Base-by-base conservation (phyloP, 2,329 filamentous ascomycete species). In the Aspergillus sp. region DNA sequence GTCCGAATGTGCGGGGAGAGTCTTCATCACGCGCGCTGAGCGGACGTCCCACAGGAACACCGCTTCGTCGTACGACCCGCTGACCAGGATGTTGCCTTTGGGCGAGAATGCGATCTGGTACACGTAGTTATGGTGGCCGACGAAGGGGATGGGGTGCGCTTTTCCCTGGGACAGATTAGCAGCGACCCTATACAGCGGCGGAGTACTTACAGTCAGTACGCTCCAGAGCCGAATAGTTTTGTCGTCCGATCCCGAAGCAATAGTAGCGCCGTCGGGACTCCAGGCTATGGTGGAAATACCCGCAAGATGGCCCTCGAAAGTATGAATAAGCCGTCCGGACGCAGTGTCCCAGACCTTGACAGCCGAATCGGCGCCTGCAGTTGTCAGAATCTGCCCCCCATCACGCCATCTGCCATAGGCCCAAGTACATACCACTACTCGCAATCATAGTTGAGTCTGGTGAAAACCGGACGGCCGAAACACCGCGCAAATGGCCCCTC, bases 21-120 rank as follows among this genome's bases (percentile, higher is more conserved):
- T 88, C 34, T 86, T 75, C 86, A 98, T 94, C 20, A 91, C 69
- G 14, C 81, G 71, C 0, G 86, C 88, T 0, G 86, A 85, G 10
- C 91, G 74, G 10, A 96, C 84, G 58, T 98, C 91, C 91, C 91
- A 98, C 4, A 98, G 63, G 44, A 94, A 95, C 0, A 98, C 86
- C 4, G 91, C 91, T 66, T 98, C 91, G 47, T 98, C 91, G 61
- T 95, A 96, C 43, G 84, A 93, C 8, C 91, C 91, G 44, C 84
- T 93, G 11, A 88, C 91, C 20, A 98, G 74, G 54, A 96, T 94
- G 53, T 98, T 98, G 15, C 91, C 91, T 58, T 95, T 96, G 2
- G 91, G 91, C n/a, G 85, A 89, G 59, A 96, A 96, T 4, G 88
- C 86, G 20, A 98, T 69, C 31, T 82, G 86, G 61, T 93, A 94